A percentile compares a stretch with the other conserved stretches of the same genome.
Evolutionary conservation across 345 rosid species (phyloP).

Genomic region (rapeseed (Brassica napus)): DNA sequence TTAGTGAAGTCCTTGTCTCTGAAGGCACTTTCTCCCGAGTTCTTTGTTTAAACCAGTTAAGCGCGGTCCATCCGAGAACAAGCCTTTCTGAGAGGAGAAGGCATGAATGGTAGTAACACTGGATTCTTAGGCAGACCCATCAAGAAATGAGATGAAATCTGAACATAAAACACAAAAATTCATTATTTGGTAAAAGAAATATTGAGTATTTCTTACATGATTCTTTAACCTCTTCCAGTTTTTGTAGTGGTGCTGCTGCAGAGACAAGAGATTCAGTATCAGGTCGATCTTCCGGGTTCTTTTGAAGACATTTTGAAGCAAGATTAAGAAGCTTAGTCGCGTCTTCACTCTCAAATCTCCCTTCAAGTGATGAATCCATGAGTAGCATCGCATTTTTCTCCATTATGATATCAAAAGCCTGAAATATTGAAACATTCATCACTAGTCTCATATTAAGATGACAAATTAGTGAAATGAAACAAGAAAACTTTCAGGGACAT

Average conservation of each 20-base stretch:
- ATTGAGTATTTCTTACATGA: neutral
- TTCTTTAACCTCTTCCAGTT: conserved; percentile 28
- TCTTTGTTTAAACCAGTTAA: conserved; percentile 75
- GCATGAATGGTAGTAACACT: conserved; percentile 37
- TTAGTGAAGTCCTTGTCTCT: conserved; percentile 79
- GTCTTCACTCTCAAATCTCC: conserved; percentile 18
- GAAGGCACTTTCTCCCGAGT: conserved; percentile 75
- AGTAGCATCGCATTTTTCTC: conserved; percentile 16
- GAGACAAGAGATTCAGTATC: conserved; percentile 23
- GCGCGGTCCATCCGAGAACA: conserved; percentile 61
- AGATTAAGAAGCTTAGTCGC: conserved; percentile 27
- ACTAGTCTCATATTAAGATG: neutral
- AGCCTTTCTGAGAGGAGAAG: conserved; percentile 42
- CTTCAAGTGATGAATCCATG: conserved; percentile 40
- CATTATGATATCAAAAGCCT: conserved; percentile 37
- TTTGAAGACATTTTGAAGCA: conserved; percentile 42
- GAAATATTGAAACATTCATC: neutral
- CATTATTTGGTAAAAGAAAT: neutral
- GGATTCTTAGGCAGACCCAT: conserved; percentile 25
- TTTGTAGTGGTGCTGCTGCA: conserved; percentile 23
- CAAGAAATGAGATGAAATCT: conserved; percentile 32
- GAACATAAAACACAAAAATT: conserved; percentile 5
- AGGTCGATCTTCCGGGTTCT: conserved; percentile 41
- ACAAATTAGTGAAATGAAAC: neutral
- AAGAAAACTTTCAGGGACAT: conserved; percentile 15